These are phyloP conservation scores for Hygrophila difformis DNA, from an alignment of 257 asterid species.

Conservation along the genomic window DNA sequence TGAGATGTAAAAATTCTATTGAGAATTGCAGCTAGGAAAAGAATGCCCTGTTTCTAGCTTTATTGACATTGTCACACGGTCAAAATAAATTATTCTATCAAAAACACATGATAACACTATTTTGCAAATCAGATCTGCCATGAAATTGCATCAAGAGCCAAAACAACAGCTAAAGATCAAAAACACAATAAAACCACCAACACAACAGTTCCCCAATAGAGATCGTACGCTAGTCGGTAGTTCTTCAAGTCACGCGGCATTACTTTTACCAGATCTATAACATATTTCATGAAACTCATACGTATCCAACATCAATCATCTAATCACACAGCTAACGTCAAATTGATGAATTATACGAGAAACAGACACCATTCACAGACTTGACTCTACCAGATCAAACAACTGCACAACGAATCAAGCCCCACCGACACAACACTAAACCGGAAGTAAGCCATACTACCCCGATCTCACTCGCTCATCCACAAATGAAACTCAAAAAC, in stretches of 20 bases:
- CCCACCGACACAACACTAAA: too few relatives aligned
- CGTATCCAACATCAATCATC: background rate
- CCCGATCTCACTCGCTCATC: background rate
- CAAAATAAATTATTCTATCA: background rate
- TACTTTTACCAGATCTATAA: slow-evolving; percentile 17
- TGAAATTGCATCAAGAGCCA: slow-evolving; percentile 1
- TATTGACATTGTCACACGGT: background rate
- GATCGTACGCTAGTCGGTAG: background rate
- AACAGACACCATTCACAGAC: background rate
- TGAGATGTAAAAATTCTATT: background rate
- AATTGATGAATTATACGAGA: background rate
- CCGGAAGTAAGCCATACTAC: too few relatives aligned
- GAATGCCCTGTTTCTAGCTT: slow-evolving; percentile 4
- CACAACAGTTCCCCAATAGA: background rate
- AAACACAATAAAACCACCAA: background rate
- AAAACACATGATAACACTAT: slow-evolving; percentile 5
- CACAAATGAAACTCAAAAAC: background rate
- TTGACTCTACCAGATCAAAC: background rate
- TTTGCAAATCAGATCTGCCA: slow-evolving; percentile 10
- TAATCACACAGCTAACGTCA: background rate
- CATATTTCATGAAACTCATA: background rate
- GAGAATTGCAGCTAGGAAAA: background rate
- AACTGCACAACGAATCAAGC: too few relatives aligned
- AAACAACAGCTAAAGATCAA: slow-evolving; percentile 1
- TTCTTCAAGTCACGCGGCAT: slow-evolving; percentile 1